Conservation (phyloP, 805 yeast genomes). For the Grigorovia yakushimaensis region DNA sequence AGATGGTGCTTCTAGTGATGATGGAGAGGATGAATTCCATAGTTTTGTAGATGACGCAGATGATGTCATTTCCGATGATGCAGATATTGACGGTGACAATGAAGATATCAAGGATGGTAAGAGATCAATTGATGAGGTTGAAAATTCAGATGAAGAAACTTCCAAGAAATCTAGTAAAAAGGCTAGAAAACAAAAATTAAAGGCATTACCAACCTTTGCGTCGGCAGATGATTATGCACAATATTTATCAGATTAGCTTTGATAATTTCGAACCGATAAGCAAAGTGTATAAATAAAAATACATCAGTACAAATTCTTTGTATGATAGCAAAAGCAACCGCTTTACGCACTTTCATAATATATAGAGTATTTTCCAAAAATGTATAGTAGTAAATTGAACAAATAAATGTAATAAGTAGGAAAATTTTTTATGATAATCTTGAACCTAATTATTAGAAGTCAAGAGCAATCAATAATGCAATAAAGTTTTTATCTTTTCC, state of each 20-base stretch:
- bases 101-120: background rate
- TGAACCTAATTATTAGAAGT: too few relatives aligned
- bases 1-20: constrained; percentile 31
- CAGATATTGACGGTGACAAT: constrained; percentile 6
- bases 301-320: too few relatives aligned
- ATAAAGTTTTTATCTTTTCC: too few relatives aligned
- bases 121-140: background rate
- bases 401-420: too few relatives aligned
- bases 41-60: constrained; percentile 18
- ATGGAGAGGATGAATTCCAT: constrained; percentile 30
- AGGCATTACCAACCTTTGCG: constrained; percentile 74
- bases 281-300: too few relatives aligned
- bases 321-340: too few relatives aligned
- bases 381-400: too few relatives aligned
- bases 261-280: too few relatives aligned
- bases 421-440: too few relatives aligned
- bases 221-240: constrained; percentile 80
- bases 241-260: constrained; percentile 31
- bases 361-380: too few relatives aligned
- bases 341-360: too few relatives aligned
- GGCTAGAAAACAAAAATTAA: constrained; percentile 30
- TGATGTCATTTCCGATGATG: constrained; percentile 21
- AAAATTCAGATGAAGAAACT: constrained; percentile 5
- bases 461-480: too few relatives aligned
- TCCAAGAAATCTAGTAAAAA: constrained; percentile 22